phyloP scores from a whole-genome alignment of 345 rosid genomes.

The Populus alba region DNA sequence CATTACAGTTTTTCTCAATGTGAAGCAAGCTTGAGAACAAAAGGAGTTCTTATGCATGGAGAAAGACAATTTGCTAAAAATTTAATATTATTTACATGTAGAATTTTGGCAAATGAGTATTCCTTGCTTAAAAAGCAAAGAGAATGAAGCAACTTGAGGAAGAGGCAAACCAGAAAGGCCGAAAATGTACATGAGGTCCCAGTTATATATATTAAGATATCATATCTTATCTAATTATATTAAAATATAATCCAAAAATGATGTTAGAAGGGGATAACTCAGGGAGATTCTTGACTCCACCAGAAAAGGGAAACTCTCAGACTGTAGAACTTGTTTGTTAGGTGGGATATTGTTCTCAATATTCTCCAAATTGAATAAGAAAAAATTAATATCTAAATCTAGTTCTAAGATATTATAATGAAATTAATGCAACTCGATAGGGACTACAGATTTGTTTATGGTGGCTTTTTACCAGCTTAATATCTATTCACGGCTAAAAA shows the following conservation, averaged over 20 bases:
- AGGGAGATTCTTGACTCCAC: conserved; percentile 5
- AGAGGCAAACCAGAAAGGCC: too few species aligned
- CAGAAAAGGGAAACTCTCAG: not conserved
- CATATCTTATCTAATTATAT: not conserved
- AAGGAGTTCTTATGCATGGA: not conserved
- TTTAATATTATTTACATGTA: not conserved
- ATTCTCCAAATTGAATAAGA: not conserved
- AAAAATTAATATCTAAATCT: not conserved
- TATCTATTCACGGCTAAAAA: not conserved
- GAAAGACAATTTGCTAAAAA: too few species aligned
- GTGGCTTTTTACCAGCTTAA: not conserved
- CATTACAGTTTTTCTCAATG: not conserved
- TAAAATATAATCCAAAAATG: not conserved
- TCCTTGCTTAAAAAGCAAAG: not conserved
- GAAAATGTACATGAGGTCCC: too few species aligned
- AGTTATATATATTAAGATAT: not conserved
- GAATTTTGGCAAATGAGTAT: not conserved
- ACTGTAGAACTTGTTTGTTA: too few species aligned
- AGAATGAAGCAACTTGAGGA: too few species aligned
- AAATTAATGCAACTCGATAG: conserved; percentile 2
- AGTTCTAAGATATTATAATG: not conserved
- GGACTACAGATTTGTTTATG: not conserved
- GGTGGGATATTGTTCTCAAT: conserved; percentile 1
- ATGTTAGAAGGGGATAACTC: not conserved
- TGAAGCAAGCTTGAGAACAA: not conserved